phyloP scores from a whole-genome alignment of 192 early-diverging fungal genomes.

The Paraglomus occultum region DNA sequence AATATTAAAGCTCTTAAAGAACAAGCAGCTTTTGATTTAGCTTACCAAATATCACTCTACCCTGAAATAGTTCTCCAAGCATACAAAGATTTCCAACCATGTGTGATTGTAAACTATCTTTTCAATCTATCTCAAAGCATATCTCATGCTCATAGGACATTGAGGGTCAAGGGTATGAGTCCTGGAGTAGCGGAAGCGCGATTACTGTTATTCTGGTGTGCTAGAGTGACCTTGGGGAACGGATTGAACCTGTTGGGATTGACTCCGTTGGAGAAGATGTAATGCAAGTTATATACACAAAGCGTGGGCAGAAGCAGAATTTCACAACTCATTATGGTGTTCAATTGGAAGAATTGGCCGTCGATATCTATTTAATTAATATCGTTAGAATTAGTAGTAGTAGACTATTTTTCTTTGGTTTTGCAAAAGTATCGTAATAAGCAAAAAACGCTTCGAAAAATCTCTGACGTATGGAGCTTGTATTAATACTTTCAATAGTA shows the following conservation, averaged over 20 bases:
- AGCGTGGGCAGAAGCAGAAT: too few species aligned
- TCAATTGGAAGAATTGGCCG: too few species aligned
- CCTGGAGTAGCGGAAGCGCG: constrained; percentile 72
- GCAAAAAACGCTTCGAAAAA: too few species aligned
- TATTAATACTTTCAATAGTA: too few species aligned
- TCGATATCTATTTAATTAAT: too few species aligned
- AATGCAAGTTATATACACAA: too few species aligned
- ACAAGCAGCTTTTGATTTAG: constrained; percentile 62
- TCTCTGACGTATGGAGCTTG: too few species aligned
- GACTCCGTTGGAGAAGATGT: constrained; percentile 83
- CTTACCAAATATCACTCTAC: constrained; percentile 74
- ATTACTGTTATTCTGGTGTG: constrained; percentile 72
- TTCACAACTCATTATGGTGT: too few species aligned
- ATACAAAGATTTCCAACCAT: constrained; percentile 69
- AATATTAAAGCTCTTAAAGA: constrained; percentile 71
- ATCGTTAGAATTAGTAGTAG: too few species aligned
- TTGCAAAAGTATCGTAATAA: too few species aligned
- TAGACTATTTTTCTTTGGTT: too few species aligned
- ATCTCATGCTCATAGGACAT: constrained; percentile 58
- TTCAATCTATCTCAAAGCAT: constrained; percentile 74
- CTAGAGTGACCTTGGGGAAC: constrained; percentile 78
- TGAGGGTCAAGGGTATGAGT: constrained; percentile 66
- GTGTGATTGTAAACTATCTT: constrained; percentile 73
- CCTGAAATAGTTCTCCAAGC: constrained; percentile 71
- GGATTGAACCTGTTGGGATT: constrained; percentile 75